A percentile compares a stretch with the other conserved stretches of the same genome.
phyloP scores from a whole-genome alignment of 192 early-diverging fungal genomes.

The Thoreauomyces humboldtii region DNA sequence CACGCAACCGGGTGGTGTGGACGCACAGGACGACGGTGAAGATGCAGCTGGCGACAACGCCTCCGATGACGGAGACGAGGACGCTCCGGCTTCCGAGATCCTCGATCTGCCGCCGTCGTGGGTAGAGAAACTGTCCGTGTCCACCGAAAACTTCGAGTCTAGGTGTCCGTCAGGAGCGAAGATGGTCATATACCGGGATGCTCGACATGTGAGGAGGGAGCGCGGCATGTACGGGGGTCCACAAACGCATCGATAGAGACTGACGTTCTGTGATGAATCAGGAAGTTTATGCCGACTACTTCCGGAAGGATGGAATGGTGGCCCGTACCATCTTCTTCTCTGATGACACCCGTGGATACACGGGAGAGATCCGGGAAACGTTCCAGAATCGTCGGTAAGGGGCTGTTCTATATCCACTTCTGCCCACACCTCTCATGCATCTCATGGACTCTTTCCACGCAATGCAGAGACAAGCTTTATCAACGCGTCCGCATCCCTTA shows the following conservation, averaged over 20 bases:
- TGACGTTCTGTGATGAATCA: too few species aligned
- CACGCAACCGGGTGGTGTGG: constrained; percentile 41
- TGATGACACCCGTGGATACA: constrained; percentile 39
- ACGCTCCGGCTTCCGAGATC: constrained; percentile 33
- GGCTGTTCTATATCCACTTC: background rate
- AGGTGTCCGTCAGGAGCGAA: constrained; percentile 53
- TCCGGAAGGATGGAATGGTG: constrained; percentile 58
- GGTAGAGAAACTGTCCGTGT: constrained; percentile 46
- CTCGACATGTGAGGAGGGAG: constrained; percentile 25
- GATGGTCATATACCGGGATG: constrained; percentile 46
- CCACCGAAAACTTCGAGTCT: constrained; percentile 52
- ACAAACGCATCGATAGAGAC: background rate
- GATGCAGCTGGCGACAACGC: constrained; percentile 37
- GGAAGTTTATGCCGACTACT: constrained; percentile 61
- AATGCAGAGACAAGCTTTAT: constrained; percentile 49
- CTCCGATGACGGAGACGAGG: constrained; percentile 44
- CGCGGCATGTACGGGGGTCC: too few species aligned
- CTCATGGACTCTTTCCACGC: too few species aligned
- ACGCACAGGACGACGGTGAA: constrained; percentile 23
- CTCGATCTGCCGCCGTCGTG: constrained; percentile 57
- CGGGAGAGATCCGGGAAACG: constrained; percentile 48
- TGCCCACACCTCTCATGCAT: too few species aligned
- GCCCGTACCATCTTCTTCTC: constrained; percentile 50
- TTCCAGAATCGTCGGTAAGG: constrained; percentile 50
- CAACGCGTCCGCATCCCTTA: constrained; percentile 45